phyloP scores from a whole-genome alignment of 768 basidiomycete genomes.

The Mycena alexandri region DNA sequence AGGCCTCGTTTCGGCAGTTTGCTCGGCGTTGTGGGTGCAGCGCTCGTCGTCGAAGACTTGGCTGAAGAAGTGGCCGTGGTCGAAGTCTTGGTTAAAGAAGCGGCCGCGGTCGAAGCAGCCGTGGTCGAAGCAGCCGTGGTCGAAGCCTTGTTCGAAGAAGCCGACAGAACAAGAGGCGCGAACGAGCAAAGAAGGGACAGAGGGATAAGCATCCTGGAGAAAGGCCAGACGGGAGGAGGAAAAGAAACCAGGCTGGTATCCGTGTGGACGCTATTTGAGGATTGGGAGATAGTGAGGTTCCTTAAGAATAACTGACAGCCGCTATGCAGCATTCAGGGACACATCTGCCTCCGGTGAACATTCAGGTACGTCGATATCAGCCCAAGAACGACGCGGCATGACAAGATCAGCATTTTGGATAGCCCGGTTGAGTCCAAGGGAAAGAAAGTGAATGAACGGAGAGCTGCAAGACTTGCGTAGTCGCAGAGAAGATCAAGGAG shows the following conservation, averaged over 20 bases:
- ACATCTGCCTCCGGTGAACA: conserved; percentile 32
- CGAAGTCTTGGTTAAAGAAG: background rate
- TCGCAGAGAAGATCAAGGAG: conserved; percentile 33
- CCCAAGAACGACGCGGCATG: conserved; percentile 9
- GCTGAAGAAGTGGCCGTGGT: conserved; percentile 34
- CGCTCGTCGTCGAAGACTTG: conserved; percentile 36
- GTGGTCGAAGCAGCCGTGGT: no score
- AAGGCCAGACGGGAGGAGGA: conserved; percentile 11
- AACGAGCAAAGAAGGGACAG: conserved; percentile 19
- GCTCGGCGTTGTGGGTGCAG: conserved; percentile 8
- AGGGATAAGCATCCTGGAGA: conserved; percentile 45
- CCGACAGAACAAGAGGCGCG: conserved; percentile 34
- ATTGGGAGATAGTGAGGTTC: conserved; percentile 12
- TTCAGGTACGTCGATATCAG: conserved; percentile 27
- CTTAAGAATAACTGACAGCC: conserved; percentile 30
- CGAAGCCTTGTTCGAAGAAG: conserved; percentile 49
- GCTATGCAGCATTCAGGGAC: conserved; percentile 28
- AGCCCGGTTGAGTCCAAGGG: conserved; percentile 2
- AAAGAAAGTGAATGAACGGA: background rate
- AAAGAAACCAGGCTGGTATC: conserved; percentile 11
- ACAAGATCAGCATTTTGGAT: conserved; percentile 1
- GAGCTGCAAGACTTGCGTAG: background rate
- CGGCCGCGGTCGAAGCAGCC: no score
- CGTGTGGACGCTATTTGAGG: conserved; percentile 26
- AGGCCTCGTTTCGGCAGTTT: conserved; percentile 64